phyloP scores from a whole-genome alignment of 371 early-diverging fungal species.

The Zychaea mexicana region DNA sequence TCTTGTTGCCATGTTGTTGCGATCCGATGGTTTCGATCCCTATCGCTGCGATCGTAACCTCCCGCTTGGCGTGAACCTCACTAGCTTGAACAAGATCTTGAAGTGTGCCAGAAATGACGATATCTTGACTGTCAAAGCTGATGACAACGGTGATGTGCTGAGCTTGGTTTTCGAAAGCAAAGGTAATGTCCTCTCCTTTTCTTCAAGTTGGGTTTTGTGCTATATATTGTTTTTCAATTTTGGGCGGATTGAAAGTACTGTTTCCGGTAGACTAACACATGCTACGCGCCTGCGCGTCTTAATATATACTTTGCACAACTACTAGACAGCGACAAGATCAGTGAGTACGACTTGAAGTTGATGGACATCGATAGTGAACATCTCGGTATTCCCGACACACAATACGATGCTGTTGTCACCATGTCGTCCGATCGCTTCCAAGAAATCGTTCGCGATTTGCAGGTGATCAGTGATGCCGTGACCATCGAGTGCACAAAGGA shows the following conservation, averaged over 20 bases:
- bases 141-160: slow-evolving; percentile 85
- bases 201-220: too few relatives aligned
- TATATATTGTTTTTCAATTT: too few relatives aligned
- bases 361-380: slow-evolving; percentile 98
- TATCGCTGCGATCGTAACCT: slow-evolving; percentile 95
- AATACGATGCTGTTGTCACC: slow-evolving; percentile 87
- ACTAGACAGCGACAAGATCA: slow-evolving; percentile 80
- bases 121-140: slow-evolving; percentile 88
- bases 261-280: too few relatives aligned
- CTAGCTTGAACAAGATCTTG: slow-evolving; percentile 88
- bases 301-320: not conserved
- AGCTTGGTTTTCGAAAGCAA: slow-evolving; percentile 85
- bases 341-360: slow-evolving; percentile 95
- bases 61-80: slow-evolving; percentile 91
- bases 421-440: slow-evolving; percentile 93
- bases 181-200: slow-evolving; percentile 35
- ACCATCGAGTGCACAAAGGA: slow-evolving; percentile 92
- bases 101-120: slow-evolving; percentile 95
- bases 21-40: slow-evolving; percentile 91
- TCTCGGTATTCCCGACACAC: slow-evolving; percentile 94
- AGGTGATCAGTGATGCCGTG: slow-evolving; percentile 85
- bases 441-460: slow-evolving; percentile 91
- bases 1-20: slow-evolving; percentile 87
- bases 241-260: too few relatives aligned
- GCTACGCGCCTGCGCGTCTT: too few relatives aligned